Conservation (phyloP, 2,329 filamentous ascomycete genomes). For the Xylariaceae sp. region DNA sequence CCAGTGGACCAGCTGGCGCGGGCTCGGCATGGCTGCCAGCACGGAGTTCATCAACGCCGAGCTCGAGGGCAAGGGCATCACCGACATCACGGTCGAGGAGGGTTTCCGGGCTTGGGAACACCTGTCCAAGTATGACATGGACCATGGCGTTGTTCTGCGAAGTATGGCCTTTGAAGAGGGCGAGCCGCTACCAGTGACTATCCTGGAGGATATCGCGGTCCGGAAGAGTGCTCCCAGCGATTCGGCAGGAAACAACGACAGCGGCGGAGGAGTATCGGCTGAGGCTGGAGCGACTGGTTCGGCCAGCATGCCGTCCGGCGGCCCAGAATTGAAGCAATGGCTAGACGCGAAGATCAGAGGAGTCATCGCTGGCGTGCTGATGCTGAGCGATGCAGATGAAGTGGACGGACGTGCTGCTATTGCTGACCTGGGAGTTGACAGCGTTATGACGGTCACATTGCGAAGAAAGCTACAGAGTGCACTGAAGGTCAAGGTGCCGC, state of each 20-base stretch:
- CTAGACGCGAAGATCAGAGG: constrained; percentile 27
- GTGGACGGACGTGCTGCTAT: constrained; percentile 30
- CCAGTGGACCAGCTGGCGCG: constrained; percentile 39
- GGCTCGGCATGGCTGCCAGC: constrained; percentile 32
- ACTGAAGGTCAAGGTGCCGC: constrained; percentile 32
- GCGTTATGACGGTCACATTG: constrained; percentile 34
- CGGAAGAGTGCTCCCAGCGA: constrained; percentile 10
- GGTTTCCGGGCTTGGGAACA: constrained; percentile 39
- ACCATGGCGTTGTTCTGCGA: constrained; percentile 35
- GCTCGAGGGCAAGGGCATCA: constrained; percentile 37
- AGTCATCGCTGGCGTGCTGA: constrained; percentile 30
- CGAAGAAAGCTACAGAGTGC: constrained; percentile 30
- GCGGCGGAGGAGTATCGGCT: background rate
- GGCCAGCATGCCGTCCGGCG: constrained; percentile 4
- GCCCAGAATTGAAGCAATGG: constrained; percentile 25
- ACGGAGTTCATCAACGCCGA: constrained; percentile 36
- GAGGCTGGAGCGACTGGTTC: constrained; percentile 3
- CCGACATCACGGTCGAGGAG: constrained; percentile 35
- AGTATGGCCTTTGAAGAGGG: constrained; percentile 25
- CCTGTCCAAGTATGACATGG: constrained; percentile 29
- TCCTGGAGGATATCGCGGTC: constrained; percentile 26
- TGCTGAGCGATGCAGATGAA: constrained; percentile 25
- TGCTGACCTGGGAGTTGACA: constrained; percentile 35
- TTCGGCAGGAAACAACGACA: background rate
- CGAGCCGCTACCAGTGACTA: constrained; percentile 21